Base-by-base conservation (phyloP, 2,329 filamentous ascomycete genomes). In the Sporothrix mexicana region DNA sequence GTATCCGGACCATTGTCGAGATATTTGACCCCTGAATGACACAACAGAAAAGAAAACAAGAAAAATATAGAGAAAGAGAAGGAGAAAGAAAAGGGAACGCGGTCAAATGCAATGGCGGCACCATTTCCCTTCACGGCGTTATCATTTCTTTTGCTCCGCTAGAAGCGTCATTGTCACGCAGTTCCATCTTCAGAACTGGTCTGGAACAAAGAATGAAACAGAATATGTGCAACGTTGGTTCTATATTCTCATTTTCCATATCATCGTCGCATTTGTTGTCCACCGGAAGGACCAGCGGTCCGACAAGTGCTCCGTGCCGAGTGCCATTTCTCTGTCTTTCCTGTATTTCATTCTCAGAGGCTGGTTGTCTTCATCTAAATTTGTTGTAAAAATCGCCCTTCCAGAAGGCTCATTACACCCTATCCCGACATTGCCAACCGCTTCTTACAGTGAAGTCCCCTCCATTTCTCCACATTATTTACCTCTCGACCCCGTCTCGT, bases 271-370 rank as follows among this genome's bases (percentile, higher is more conserved):
- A 51, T 53, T 41, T 47, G n/a, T 13, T 71, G 45, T 64, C 30
- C n/a, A 41, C 57, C 25, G 57, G 57, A 71, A 62, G 69, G 69
- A 20, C 69, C 25, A 53, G 43, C 57, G 69, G 69, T 71, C 69
- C 69, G 43, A 71, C 43, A 64, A 71, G 53, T 49, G 57, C 57
- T 71, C 57, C 69, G 57, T 30, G 23, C 45, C 53, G 68, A 41
- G n/a, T 36, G 45, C 13, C 20, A 13, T 70, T 36, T 36, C 30
- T 10, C 59, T 17, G 9, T 12, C 30, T 43, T 2, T 20, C 36
- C 12, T 43, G 59, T 62, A 41, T 36, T 62, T 43, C 7, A 3
- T n/a, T 62, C 15, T 62, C 15, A 36, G 15, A 43, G 12, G 2
- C 12, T 62, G 30, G 30, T 43, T 6, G 17, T n/a, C 59, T 62